These are phyloP conservation scores for Cutaneotrichosporon sp. DNA, from an alignment of 1,284 basidiomycete genomes.

Conservation along the genomic window DNA sequence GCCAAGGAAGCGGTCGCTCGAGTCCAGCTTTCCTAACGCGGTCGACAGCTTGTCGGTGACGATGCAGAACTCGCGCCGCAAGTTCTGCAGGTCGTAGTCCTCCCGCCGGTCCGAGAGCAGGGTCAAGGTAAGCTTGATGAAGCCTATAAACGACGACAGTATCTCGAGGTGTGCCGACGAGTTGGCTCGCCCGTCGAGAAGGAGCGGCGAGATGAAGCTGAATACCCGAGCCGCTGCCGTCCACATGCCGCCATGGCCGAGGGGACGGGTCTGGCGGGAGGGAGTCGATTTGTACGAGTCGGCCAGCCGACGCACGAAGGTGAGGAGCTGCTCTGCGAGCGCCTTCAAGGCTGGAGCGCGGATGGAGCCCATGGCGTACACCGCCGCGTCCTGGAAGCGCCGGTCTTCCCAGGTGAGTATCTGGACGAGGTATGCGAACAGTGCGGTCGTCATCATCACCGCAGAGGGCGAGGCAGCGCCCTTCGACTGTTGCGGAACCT, in stretches of 20 bases:
- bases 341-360: slow-evolving; percentile 74
- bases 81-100: slow-evolving; percentile 74
- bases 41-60: slow-evolving; percentile 84
- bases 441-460: slow-evolving; percentile 62
- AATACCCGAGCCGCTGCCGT: slow-evolving; percentile 90
- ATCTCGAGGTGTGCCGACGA: slow-evolving; percentile 67
- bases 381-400: slow-evolving; percentile 79
- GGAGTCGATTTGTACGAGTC: slow-evolving; percentile 57
- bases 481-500: slow-evolving; percentile 57
- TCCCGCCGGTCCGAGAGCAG: slow-evolving; percentile 73
- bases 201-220: slow-evolving; percentile 74
- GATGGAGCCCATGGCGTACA: slow-evolving; percentile 83
- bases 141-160: slow-evolving; percentile 77
- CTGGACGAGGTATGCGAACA: slow-evolving; percentile 83
- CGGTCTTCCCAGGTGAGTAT: slow-evolving; percentile 84
- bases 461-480: slow-evolving; percentile 55
- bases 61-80: slow-evolving; percentile 87
- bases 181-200: slow-evolving; percentile 64
- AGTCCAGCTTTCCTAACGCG: slow-evolving; percentile 67
- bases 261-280: slow-evolving; percentile 56
- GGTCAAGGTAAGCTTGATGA: slow-evolving; percentile 76
- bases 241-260: slow-evolving; percentile 77
- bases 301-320: slow-evolving; percentile 72
- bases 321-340: slow-evolving; percentile 78
- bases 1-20: slow-evolving; percentile 75